Base-by-base conservation (phyloP, 208 protist genomes). In the Paratrypanosoma confusum region DNA sequence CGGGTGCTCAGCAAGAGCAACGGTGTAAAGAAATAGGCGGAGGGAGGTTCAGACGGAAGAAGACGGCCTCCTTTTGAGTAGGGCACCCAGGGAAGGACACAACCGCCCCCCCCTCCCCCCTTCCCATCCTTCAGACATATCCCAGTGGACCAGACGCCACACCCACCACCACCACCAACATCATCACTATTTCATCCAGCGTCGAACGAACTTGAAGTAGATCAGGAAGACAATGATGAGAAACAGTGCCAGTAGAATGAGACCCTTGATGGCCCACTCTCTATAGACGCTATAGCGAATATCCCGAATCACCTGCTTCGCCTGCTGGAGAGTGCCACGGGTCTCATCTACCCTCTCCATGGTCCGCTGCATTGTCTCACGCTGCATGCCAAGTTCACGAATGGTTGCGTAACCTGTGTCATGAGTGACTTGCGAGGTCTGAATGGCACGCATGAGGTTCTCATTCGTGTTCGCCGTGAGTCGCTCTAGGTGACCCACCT, bases 231-330 rank as follows among this genome's bases (percentile, higher is more conserved):
- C 38, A 38, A 82, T 65, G 39, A 87, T 31, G 35, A 65, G 23
- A 33, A 87, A 8, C 14, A 87, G 39, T 5, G 63, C 38, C 2
- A 47, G 35, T 17, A 87, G 44, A 0, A 87, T 71, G 20, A 54
- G 47, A 17, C 57, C 72, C 44, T 87, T 87, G 24, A 74, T 51
- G 3, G 72, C 53, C 69, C 72, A 87, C 53, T 87, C 78, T 57
- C 75, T 78, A 42, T 80, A 87, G 27, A 87, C 70, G 6, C 59
- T 34, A 56, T 74, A 65, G 33, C 78, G 78, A 46, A 87, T 79
- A 33, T 69, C 56, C 13, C 54, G 72, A 57, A 87, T 82, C 0
- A 68, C 57, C 43, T 65, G 53, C 3, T 64, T 65, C 0, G 71
- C 72, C 21, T 71, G 74, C 16, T 49, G 33, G 26, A 83, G 58